Conservation (phyloP, 2,329 filamentous ascomycete genomes). For the Colletotrichum incanum region DNA sequence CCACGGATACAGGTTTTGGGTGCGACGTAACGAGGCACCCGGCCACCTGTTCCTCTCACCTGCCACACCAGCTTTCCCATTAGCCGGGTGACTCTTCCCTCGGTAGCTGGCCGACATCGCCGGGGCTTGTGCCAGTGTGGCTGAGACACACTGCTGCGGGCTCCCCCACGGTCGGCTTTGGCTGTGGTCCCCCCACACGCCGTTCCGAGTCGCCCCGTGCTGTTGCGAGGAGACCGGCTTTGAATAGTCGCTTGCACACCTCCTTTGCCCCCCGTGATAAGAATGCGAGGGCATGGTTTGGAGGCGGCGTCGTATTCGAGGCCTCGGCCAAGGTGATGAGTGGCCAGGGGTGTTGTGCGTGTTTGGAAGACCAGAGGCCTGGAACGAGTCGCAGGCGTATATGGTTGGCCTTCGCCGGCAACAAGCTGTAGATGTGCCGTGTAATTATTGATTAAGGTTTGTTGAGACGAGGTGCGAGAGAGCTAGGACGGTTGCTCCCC, state of each 20-base stretch:
- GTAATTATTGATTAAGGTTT: slow-evolving; percentile 37
- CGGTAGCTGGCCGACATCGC: slow-evolving; percentile 36
- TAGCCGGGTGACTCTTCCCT: slow-evolving; percentile 34
- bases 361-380: slow-evolving; percentile 28
- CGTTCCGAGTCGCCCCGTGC: slow-evolving; percentile 25
- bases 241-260: slow-evolving; percentile 9
- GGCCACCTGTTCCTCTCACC: slow-evolving; percentile 36
- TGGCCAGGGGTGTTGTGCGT: slow-evolving; percentile 19
- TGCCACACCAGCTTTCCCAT: slow-evolving; percentile 32
- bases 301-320: neutral
- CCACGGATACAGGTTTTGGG: slow-evolving; percentile 28
- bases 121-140: slow-evolving; percentile 39
- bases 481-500: slow-evolving; percentile 1
- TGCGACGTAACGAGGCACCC: slow-evolving; percentile 27
- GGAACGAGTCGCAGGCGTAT: slow-evolving; percentile 2
- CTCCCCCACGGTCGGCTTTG: slow-evolving; percentile 36
- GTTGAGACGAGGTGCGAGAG: slow-evolving; percentile 25
- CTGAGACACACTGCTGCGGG: slow-evolving; percentile 26
- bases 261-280: neutral
- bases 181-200: slow-evolving; percentile 36
- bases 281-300: too few relatives aligned
- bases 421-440: slow-evolving; percentile 13
- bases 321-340: neutral
- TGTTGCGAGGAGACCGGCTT: slow-evolving; percentile 1
- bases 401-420: slow-evolving; percentile 23